Base-by-base conservation (phyloP, 257 asterid genomes). In the Oldenlandia corymbosa region DNA sequence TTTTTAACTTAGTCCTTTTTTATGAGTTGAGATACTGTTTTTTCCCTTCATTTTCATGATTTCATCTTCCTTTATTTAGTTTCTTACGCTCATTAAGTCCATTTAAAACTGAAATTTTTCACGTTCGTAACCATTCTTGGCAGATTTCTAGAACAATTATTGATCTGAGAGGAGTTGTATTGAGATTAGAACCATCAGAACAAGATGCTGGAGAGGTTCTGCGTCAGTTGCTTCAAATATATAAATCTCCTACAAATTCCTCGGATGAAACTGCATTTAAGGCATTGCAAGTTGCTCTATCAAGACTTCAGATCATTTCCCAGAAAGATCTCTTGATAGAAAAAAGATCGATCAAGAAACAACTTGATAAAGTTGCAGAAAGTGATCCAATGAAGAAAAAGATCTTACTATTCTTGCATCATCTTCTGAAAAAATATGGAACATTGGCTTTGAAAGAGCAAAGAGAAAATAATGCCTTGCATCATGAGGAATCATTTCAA, bases 171-270 rank as follows among this genome's bases (percentile, higher is more conserved):
- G 73, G 62, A 59, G 76, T 77, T 28, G 43, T 73, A n/a, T 85
- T 90, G 76, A 68, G 70, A 68, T 76, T 90, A 86, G 95, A 93
- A 64, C 90, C 97, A 52, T 70, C 80, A 6, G 97, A 87, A 60
- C 90, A 69, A 76, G 96, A 87, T 68, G 97, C 95, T 27, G 90
- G 95, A 47, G 81, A 69, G 70, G 58, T 80, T 54, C 68, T 93
- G 55, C 79, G 73, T 54, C 81, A 81, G 65, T 70, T 93, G 77
- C 87, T 93, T 58, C 94, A 67, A 42, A 61, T 68, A 52, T 84
- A 79, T 57, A 76, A 77, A 43, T 77, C 93, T 24, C 65, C 81
- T 61, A 62, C 67, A 5, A 78, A 81, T 68, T 80, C 85, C 34
- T 70, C 67, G 4, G 86, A 80, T 59, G 81, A 84, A 71, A 58